These are phyloP conservation scores for Malassezia arunalokei DNA, from an alignment of 1,284 basidiomycete genomes.

Conservation along the genomic window DNA sequence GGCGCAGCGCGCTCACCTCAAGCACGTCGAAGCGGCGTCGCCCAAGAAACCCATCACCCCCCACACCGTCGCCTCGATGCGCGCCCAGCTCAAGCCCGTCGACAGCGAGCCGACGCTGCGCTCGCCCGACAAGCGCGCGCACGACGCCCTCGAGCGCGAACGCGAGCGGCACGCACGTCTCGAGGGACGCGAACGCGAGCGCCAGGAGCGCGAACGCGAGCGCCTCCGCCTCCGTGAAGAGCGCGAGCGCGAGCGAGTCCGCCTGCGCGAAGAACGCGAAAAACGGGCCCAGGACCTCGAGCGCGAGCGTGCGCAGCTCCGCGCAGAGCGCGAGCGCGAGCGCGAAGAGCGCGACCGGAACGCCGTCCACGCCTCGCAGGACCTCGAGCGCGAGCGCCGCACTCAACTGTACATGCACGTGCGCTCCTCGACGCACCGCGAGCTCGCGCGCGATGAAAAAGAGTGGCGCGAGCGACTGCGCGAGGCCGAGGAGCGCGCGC, in stretches of 20 bases:
- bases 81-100: conserved; percentile 4
- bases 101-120: conserved; percentile 4
- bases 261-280: conserved; percentile 22
- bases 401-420: conserved; percentile 5
- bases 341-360: conserved; percentile 19
- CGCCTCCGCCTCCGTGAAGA: not conserved
- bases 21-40: not conserved
- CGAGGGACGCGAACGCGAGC: conserved; percentile 12
- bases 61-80: not conserved
- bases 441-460: conserved; percentile 13
- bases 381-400: conserved; percentile 9
- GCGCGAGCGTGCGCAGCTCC: conserved; percentile 10
- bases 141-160: conserved; percentile 5
- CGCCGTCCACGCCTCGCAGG: conserved; percentile 5
- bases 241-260: conserved; percentile 21
- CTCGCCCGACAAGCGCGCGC: conserved; percentile 1
- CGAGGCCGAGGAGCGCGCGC: conserved; percentile 9
- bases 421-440: conserved; percentile 9
- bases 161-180: not conserved
- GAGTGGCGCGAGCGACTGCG: conserved; percentile 6
- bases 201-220: conserved; percentile 2
- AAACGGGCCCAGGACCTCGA: conserved; percentile 2
- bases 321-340: conserved; percentile 9
- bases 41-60: not conserved
- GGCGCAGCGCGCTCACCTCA: conserved; percentile 5